These are phyloP conservation scores for Parmelia sp. DNA, from an alignment of 495 filamentous ascomycete genomes.

Conservation along the genomic window DNA sequence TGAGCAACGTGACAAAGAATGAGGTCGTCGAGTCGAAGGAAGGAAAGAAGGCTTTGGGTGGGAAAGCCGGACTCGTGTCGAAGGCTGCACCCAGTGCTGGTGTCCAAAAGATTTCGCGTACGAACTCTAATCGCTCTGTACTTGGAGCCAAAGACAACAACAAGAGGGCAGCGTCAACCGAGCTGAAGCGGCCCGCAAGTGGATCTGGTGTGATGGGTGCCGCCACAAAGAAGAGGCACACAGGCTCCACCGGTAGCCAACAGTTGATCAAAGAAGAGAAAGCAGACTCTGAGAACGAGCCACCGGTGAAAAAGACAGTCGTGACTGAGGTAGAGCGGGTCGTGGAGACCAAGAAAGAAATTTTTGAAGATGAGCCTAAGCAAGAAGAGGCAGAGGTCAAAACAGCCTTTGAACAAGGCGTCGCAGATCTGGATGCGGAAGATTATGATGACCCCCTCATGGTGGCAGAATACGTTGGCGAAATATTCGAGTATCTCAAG, in stretches of 20 bases:
- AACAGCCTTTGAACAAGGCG: constrained; percentile 42
- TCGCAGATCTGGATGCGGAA: constrained; percentile 71
- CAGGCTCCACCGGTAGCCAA: constrained; percentile 45
- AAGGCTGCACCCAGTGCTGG: constrained; percentile 69
- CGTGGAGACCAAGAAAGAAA: constrained; percentile 25
- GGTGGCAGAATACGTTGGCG: constrained; percentile 93
- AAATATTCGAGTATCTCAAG: constrained; percentile 95
- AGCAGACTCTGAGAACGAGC: constrained; percentile 50
- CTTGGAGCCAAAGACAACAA: constrained; percentile 57
- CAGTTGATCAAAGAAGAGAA: constrained; percentile 55
- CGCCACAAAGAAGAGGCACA: constrained; percentile 56
- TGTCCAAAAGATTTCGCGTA: constrained; percentile 69
- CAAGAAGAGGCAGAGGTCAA: constrained; percentile 29
- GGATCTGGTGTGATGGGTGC: constrained; percentile 60
- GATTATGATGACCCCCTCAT: constrained; percentile 90
- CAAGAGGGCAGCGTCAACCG: constrained; percentile 51
- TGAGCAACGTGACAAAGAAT: constrained; percentile 86
- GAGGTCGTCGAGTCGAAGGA: constrained; percentile 55
- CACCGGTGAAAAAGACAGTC: constrained; percentile 45
- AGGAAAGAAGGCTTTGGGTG: constrained; percentile 61
- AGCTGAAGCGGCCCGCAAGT: constrained; percentile 63
- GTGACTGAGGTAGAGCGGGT: constrained; percentile 34
- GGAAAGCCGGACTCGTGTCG: constrained; percentile 60
- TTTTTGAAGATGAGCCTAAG: constrained; percentile 29
- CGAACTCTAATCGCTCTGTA: constrained; percentile 56